Conservation (phyloP, 2,329 filamentous ascomycete species). For the Lachnellula occidentalis region DNA sequence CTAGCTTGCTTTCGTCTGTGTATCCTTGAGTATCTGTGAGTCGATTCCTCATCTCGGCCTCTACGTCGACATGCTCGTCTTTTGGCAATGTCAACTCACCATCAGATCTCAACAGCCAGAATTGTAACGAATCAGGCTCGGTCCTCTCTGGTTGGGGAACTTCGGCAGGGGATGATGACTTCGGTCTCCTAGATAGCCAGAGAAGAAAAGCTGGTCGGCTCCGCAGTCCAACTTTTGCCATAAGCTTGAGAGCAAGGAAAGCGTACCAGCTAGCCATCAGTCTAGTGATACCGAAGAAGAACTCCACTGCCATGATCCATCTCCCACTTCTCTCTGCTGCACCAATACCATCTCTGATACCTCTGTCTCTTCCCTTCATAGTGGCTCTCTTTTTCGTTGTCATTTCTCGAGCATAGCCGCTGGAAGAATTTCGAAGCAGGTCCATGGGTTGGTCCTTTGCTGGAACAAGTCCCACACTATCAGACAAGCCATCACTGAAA, state of each 20-base stretch:
- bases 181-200: conserved; percentile 27
- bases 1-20: conserved; percentile 60
- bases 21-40: conserved; percentile 40
- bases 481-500: conserved; percentile 21
- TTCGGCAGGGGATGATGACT: conserved; percentile 14
- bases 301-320: conserved; percentile 71
- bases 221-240: conserved; percentile 56
- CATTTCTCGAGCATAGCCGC: conserved; percentile 65
- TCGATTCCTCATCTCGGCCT: conserved; percentile 67
- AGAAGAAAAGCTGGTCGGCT: conserved; percentile 60
- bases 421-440: conserved; percentile 41
- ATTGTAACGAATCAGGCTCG: conserved; percentile 38
- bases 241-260: conserved; percentile 29
- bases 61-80: conserved; percentile 69
- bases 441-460: conserved; percentile 20
- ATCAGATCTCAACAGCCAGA: conserved; percentile 48
- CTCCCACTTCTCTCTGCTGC: conserved; percentile 72
- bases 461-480: conserved; percentile 28
- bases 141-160: conserved; percentile 13
- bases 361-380: conserved; percentile 38
- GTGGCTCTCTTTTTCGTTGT: conserved; percentile 52
- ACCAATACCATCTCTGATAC: conserved; percentile 62
- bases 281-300: conserved; percentile 67
- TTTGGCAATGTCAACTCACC: conserved; percentile 51
- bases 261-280: conserved; percentile 47